Evolutionary conservation across 768 basidiomycete species (phyloP).

Genomic region (Cystofilobasidium capitatum): DNA sequence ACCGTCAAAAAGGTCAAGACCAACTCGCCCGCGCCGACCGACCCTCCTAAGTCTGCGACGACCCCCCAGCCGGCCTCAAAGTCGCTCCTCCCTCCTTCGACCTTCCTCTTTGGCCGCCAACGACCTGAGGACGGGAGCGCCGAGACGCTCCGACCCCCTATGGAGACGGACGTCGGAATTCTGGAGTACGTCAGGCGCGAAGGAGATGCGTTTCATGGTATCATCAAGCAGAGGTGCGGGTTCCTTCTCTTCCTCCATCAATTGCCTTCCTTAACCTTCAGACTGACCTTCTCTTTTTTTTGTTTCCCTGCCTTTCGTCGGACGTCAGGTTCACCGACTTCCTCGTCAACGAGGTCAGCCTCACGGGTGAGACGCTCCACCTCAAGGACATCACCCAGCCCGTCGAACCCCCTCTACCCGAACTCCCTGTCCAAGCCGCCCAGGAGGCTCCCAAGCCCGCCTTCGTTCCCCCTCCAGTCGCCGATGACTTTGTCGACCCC

Average conservation of each 20-base stretch:
- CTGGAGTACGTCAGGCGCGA: conserved; percentile 69
- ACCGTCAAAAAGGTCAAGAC: conserved; percentile 18
- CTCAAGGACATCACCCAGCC: conserved; percentile 70
- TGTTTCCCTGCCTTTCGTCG: no score
- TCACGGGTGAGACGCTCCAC: conserved; percentile 67
- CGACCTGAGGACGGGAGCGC: conserved; percentile 6
- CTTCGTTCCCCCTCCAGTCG: conserved; percentile 53
- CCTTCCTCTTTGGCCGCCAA: conserved; percentile 18
- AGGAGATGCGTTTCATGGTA: conserved; percentile 68
- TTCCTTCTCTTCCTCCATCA: background rate
- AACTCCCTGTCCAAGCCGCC: conserved; percentile 31
- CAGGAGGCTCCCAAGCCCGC: conserved; percentile 43
- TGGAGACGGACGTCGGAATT: conserved; percentile 78
- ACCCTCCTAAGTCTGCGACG: background rate
- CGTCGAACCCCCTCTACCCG: conserved; percentile 31
- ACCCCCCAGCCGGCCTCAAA: background rate
- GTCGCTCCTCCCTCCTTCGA: conserved; percentile 26
- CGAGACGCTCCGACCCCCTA: conserved; percentile 14
- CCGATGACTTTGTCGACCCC: conserved; percentile 9
- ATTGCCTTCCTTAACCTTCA: no score
- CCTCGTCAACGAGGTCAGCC: conserved; percentile 80
- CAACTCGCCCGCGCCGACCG: background rate
- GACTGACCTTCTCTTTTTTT: background rate
- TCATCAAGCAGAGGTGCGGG: conserved; percentile 88
- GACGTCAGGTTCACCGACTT: conserved; percentile 96